These are phyloP conservation scores for Talaromyces sp. DNA, from an alignment of 2,329 filamentous ascomycete species.

Conservation along the genomic window DNA sequence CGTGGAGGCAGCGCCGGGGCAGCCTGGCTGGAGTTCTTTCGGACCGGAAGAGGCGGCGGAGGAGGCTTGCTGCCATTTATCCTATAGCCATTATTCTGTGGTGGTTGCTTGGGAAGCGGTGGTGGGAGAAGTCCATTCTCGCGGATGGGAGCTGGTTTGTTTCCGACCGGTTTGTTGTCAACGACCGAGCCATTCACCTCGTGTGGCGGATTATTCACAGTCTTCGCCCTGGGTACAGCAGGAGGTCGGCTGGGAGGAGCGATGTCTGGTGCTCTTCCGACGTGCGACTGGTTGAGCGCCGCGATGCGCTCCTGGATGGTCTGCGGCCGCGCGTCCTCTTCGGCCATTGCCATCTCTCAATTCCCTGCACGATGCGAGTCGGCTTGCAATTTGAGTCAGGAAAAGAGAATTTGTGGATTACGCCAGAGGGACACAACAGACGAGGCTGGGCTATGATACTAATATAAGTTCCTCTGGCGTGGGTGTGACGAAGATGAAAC, in stretches of 20 bases:
- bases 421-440: neutral
- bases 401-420: neutral
- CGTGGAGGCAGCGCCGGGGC: slow-evolving; percentile 48
- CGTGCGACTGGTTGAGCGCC: slow-evolving; percentile 40
- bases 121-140: slow-evolving; percentile 21
- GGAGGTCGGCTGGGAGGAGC: slow-evolving; percentile 24
- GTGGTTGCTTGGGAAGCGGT: slow-evolving; percentile 20
- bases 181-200: slow-evolving; percentile 25
- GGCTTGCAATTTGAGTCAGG: neutral
- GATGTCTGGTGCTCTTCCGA: slow-evolving; percentile 28
- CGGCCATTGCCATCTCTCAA: slow-evolving; percentile 22
- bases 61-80: slow-evolving; percentile 13
- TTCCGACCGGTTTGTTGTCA: slow-evolving; percentile 21
- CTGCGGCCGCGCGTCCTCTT: slow-evolving; percentile 37
- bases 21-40: slow-evolving; percentile 34
- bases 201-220: slow-evolving; percentile 32
- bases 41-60: slow-evolving; percentile 43
- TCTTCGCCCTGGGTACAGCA: slow-evolving; percentile 23
- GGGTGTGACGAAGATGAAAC: neutral
- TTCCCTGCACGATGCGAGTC: neutral
- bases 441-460: neutral
- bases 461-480: neutral
- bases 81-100: slow-evolving; percentile 14
- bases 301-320: slow-evolving; percentile 44
- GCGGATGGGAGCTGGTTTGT: slow-evolving; percentile 16